Conservation (phyloP, 2,329 filamentous ascomycete genomes). For the Aspergillus flavus region DNA sequence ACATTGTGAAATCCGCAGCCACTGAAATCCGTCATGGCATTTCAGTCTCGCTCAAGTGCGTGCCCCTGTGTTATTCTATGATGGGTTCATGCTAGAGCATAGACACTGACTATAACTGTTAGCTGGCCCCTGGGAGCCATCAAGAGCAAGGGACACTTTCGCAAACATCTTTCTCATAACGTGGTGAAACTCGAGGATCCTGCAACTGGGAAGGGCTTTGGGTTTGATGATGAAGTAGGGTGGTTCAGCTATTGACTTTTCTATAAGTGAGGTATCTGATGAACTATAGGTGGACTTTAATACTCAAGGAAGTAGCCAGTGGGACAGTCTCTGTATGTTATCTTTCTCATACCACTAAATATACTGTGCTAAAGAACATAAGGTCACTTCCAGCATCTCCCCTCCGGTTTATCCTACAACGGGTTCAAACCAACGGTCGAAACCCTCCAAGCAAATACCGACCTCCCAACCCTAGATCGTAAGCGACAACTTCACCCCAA, state of each 20-base stretch:
- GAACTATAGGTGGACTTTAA: conserved; percentile 41
- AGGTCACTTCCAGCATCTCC: conserved; percentile 26
- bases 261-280: neutral
- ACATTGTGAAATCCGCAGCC: conserved; percentile 45
- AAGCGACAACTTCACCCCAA: neutral
- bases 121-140: conserved; percentile 33
- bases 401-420: conserved; percentile 35
- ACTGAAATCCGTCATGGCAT: conserved; percentile 46
- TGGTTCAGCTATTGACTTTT: neutral
- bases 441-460: conserved; percentile 3
- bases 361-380: neutral
- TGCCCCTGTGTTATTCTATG: conserved; percentile 10
- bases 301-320: conserved; percentile 50
- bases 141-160: conserved; percentile 38
- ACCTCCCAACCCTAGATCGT: conserved; percentile 28
- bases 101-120: conserved; percentile 1
- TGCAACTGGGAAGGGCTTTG: conserved; percentile 34
- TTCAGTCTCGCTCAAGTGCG: conserved; percentile 46
- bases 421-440: conserved; percentile 29
- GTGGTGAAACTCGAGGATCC: conserved; percentile 29
- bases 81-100: neutral
- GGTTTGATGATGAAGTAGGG: conserved; percentile 47
- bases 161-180: conserved; percentile 36
- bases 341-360: conserved; percentile 25
- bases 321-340: conserved; percentile 49